phyloP scores from a whole-genome alignment of 345 rosid species.

The Noccaea caerulescens region DNA sequence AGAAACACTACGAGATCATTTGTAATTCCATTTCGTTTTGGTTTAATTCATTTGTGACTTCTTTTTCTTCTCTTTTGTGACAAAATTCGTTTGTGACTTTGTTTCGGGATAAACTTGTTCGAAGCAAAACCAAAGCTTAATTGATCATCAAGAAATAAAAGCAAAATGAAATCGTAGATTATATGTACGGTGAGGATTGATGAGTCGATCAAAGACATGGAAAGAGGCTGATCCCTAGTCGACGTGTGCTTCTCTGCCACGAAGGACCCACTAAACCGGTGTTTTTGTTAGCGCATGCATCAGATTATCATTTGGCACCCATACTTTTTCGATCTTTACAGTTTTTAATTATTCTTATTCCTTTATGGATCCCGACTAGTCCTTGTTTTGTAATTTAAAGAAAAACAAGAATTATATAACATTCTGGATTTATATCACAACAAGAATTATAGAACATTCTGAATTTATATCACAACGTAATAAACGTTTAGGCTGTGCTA shows the following conservation, averaged over 20 bases:
- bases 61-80: no score
- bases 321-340: slow-evolving; percentile 11
- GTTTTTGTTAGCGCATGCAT: slow-evolving; percentile 44
- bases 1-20: not conserved
- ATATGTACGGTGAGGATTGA: slow-evolving; percentile 33
- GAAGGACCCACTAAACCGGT: slow-evolving; percentile 40
- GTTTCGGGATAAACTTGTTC: not conserved
- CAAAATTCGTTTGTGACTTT: not conserved
- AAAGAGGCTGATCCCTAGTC: slow-evolving; percentile 27
- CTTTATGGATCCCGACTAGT: slow-evolving; percentile 23
- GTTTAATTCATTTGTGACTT: not conserved
- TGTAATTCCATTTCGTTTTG: not conserved
- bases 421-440: not conserved
- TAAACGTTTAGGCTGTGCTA: not conserved
- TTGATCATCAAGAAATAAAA: not conserved
- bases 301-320: slow-evolving; percentile 42
- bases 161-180: not conserved
- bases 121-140: not conserved
- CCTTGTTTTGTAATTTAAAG: slow-evolving; percentile 11
- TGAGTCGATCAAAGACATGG: slow-evolving; percentile 20
- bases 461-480: not conserved
- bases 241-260: slow-evolving; percentile 41
- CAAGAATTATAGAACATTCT: not conserved
- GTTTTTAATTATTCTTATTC: not conserved
- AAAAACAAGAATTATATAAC: not conserved